phyloP scores from a whole-genome alignment of 768 basidiomycete species.

The Lentinus tigrinus region DNA sequence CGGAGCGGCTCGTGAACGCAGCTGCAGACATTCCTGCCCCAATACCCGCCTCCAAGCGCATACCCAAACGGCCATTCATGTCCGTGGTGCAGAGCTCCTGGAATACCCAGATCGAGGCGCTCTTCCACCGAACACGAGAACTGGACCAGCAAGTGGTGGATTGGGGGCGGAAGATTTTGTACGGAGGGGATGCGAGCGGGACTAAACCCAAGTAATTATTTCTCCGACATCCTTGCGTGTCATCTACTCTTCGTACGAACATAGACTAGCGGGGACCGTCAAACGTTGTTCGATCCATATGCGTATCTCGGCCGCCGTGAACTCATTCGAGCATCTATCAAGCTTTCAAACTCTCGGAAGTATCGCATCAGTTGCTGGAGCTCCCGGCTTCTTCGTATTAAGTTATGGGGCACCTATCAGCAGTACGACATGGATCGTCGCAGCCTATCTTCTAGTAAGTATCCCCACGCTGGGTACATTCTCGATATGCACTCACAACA shows the following conservation, averaged over 20 bases:
- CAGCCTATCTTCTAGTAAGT: too few species aligned
- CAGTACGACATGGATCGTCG: too few species aligned
- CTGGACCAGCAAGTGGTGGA: slow-evolving; percentile 20
- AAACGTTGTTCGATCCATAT: too few species aligned
- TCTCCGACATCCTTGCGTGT: background rate
- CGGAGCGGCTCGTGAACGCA: slow-evolving; percentile 24
- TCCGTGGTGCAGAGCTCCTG: slow-evolving; percentile 26
- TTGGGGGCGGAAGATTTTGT: slow-evolving; percentile 25
- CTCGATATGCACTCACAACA: too few species aligned
- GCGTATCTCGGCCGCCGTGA: too few species aligned
- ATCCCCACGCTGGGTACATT: too few species aligned
- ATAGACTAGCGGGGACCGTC: background rate
- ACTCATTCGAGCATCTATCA: too few species aligned
- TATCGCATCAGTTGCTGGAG: too few species aligned
- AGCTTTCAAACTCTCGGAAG: too few species aligned
- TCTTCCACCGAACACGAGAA: slow-evolving; percentile 21
- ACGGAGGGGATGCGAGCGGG: slow-evolving; percentile 21
- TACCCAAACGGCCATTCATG: slow-evolving; percentile 24
- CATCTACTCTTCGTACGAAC: too few species aligned
- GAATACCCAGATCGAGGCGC: slow-evolving; percentile 28
- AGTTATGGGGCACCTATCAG: too few species aligned
- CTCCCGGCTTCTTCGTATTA: too few species aligned
- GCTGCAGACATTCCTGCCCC: slow-evolving; percentile 19
- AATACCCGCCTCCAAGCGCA: slow-evolving; percentile 24
- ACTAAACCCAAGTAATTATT: slow-evolving; percentile 4